Evolutionary conservation across 768 basidiomycete genomes (phyloP), one percentile per base, ranked within the genome.

Genomic region (Guyanaporus albipodus): DNA sequence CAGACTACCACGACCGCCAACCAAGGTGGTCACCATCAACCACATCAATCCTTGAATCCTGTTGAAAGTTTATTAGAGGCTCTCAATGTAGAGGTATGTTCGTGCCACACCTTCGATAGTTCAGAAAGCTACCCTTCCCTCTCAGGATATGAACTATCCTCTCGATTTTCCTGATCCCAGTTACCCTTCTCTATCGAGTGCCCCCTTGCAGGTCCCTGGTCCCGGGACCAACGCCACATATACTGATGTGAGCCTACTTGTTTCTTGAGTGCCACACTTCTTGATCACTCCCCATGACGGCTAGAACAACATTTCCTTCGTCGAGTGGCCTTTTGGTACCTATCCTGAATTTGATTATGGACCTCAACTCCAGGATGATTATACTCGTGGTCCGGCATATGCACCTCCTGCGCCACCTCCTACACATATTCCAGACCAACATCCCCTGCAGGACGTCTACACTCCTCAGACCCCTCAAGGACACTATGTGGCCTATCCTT

Each of bases 61-160:
- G 43, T 49, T 10, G 41, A 46, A 21, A 29, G 18, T 15, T 24
- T 21, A 21, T 27, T 56, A 17, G 37, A 43, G 10, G 26, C 5
- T 39, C 27, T 46, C 15, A 39, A 49, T 15, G n/a, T 9, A 3
- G 38, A 46, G 52, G 58, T 57, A 17, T 27, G 37, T 27, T 24
- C 24, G 26, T 33, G 35, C 56, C 48, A 59, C 38, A 40, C n/a
- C 14, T 27, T 35, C 8, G 6, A 37, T 11, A 22, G 33, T n/a
- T 7, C 33, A 7, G 3, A 22, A 10, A 17, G 27, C 55, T 2
- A 47, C 22, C 22, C 21, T 29, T 11, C 32, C 28, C n/a, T 29
- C 40, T 40, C 29, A 63, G 61, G 52, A 38, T 17, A 34, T 15
- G 31, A 29, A 17, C 21, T 41, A 46, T 27, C 0, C 39, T 11